Evolutionary conservation across 768 basidiomycete genomes (phyloP), one percentile per base, ranked within the genome.

Genomic region (Lactifluus rugatus): DNA sequence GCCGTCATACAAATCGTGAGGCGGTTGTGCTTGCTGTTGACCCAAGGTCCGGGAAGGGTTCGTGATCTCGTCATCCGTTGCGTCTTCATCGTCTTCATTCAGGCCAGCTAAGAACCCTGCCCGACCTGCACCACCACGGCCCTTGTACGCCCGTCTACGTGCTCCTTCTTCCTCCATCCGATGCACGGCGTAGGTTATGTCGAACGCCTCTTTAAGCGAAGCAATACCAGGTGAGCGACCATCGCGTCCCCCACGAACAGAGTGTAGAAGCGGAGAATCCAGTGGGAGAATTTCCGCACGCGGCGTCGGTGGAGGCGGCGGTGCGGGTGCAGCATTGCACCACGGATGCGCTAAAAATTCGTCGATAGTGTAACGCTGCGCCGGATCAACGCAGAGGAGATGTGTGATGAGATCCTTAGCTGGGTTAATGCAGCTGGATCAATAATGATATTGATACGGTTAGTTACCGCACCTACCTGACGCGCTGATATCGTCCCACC

Each of bases 161-260:
- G 89, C 89, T 14, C 93, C 95, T 72, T 99, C 96, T 71, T 99
- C 96, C 70, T 97, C 95, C 95, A 98, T 98, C 17, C 95, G 85
- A 71, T 99, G 96, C 0, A 99, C 96, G 3, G 96, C 95, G 70
- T 97, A 97, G 1, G 96, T 95, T 67, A 99, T 87, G 70, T 99
- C 96, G 72, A 99, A 98, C 3, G 96, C 94, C 69, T 98, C 96
- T 68, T 96, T 98, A 70, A 99, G 83, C 0, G 88, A 84, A 0
- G 92, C 87, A 26, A 98, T 69, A 23, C 96, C 94, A 2, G 96
- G 96, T 51, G 95, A 97, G 42, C 91, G 85, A 6, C 85, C 87
- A 28, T 77, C 78, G 19, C 82, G 78, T 13, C 86, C 84, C 57
- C 86, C 87, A 46, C 85, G 84, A 1, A 84, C 84, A 19, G 87